Percentiles rank a stretch among this genome's conserved stretches.
phyloP scores from a whole-genome alignment of 2,329 filamentous ascomycete genomes.

The Simplicillium sp. region DNA sequence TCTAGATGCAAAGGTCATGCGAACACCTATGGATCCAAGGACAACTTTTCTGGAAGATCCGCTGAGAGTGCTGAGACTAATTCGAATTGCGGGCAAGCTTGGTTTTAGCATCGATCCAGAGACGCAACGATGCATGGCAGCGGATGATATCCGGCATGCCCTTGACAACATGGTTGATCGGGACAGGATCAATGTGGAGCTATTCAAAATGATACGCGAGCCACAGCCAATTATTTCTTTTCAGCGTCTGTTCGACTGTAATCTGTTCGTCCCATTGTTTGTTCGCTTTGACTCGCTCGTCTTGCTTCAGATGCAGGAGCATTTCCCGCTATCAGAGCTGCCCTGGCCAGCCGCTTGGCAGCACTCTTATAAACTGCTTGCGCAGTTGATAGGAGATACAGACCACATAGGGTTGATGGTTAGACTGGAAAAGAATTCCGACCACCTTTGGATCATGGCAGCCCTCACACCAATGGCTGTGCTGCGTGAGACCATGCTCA shows the following conservation, averaged over 20 bases:
- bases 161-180: constrained; percentile 10
- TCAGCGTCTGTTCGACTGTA: constrained; percentile 3
- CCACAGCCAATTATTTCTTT: constrained; percentile 5
- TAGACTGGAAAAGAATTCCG: constrained; percentile 1
- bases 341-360: constrained; percentile 8
- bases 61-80: constrained; percentile 8
- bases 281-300: constrained; percentile 6
- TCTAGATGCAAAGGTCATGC: constrained; percentile 7
- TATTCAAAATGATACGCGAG: constrained; percentile 9
- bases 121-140: constrained; percentile 2
- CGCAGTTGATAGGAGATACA: background rate
- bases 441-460: constrained; percentile 9
- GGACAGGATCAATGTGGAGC: constrained; percentile 8
- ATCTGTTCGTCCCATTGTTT: constrained; percentile 8
- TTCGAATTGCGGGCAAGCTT: constrained; percentile 7
- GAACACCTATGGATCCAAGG: constrained; percentile 8
- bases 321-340: background rate
- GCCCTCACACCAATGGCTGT: constrained; percentile 8
- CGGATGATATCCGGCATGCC: constrained; percentile 3
- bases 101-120: constrained; percentile 6
- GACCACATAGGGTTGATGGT: constrained; percentile 6
- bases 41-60: constrained; percentile 11
- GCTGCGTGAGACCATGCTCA: constrained; percentile 3
- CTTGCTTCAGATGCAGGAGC: background rate
- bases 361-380: constrained; percentile 3